Evolutionary conservation across 495 filamentous ascomycete genomes (phyloP), one percentile per base, ranked within the genome.

Genomic region (Niebla homalea): DNA sequence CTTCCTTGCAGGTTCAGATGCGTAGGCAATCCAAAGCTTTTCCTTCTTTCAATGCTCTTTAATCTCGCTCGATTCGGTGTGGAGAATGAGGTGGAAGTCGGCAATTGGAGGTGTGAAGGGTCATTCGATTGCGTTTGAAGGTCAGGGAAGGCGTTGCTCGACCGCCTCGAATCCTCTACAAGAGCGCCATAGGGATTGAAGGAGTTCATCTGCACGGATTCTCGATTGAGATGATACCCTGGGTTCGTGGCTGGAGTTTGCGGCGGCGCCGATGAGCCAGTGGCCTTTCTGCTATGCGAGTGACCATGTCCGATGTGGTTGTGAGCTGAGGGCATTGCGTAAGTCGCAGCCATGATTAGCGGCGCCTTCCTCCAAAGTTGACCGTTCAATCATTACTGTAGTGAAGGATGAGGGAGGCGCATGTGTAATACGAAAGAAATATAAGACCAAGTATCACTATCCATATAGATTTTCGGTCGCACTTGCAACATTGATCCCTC

Each of bases 41-140:
- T 60, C 40, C 58, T 46, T 37, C 58, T 45, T 18, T 54, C 55
- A 49, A 52, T 57, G 35, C 55, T 55, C 49, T 60, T 57, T 25
- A 55, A 48, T 41, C 58, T 54, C 6, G 20, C 25, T n/a, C 12
- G 12, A 41, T 41, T 50, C 26, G 49, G 43, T 4, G 53, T 56
- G 16, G 54, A 52, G 43, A 58, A 52, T 5, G 56, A 55, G 6
- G 49, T 15, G 22, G 49, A 50, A 5, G 23, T 48, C 10, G 52
- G 47, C 35, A 55, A 25, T 48, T 46, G 38, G 25, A 48, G 50
- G 19, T 41, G 25, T 29, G 49, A 26, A 23, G 49, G 2, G 19
- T 41, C n/a, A 29, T 19, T 26, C 16, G 16, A 20, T 14, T 51
- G 19, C 21, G 15, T n/a, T 14, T 35, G 18, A 14, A 26, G 14